Evolutionary conservation across 192 early-diverging fungal species (phyloP).

Genomic region (Podila clonocystis): DNA sequence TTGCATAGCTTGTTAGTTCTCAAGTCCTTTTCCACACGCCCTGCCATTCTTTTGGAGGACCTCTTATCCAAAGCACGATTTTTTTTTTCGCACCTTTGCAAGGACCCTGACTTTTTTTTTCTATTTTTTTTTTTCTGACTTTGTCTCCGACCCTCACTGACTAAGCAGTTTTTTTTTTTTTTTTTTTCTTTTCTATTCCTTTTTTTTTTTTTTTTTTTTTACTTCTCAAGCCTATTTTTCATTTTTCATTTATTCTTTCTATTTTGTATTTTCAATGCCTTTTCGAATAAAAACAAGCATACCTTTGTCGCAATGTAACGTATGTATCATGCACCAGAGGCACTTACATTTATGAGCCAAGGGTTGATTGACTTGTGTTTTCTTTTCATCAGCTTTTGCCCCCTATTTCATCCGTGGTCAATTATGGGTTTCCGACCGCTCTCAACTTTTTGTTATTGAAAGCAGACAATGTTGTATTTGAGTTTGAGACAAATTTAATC

Average conservation of each 20-base stretch:
- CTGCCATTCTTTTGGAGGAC: too few relatives aligned
- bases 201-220: constrained; percentile 10
- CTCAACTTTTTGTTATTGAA: not conserved
- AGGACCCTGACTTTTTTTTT: not conserved
- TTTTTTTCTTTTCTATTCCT: not conserved
- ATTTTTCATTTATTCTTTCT: not conserved
- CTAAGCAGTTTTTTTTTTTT: not conserved
- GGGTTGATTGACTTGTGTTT: too few relatives aligned
- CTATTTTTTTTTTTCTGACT: constrained; percentile 2
- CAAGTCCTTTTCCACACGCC: too few relatives aligned
- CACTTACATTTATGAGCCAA: too few relatives aligned
- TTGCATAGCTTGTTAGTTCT: too few relatives aligned
- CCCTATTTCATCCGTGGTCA: constrained; percentile 1
- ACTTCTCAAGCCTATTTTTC: not conserved
- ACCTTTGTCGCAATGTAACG: not conserved
- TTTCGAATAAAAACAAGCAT: too few relatives aligned
- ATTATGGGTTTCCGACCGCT: constrained; percentile 13
- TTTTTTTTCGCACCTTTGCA: not conserved
- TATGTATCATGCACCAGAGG: too few relatives aligned
- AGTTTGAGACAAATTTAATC: not conserved
- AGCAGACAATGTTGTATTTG: not conserved
- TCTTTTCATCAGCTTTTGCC: too few relatives aligned
- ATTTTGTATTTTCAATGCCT: not conserved
- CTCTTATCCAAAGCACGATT: too few relatives aligned
- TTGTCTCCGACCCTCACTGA: too few relatives aligned